phyloP scores from a whole-genome alignment of 129 eudicot genomes.

The Heracleum sosnowskyi region DNA sequence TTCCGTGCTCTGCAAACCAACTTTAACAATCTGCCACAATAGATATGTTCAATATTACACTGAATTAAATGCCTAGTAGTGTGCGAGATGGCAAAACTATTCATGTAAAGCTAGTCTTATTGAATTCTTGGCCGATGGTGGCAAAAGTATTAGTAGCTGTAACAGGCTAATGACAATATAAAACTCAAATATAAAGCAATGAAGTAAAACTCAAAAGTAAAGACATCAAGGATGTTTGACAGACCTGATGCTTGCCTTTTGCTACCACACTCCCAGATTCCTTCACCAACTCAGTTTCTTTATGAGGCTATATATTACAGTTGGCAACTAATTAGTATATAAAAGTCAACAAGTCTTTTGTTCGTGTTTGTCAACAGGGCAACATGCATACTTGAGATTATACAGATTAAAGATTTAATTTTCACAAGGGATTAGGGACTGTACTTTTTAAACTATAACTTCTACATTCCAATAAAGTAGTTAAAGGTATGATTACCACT shows the following conservation, averaged over 20 bases:
- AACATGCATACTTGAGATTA: neutral
- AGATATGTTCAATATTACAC: neutral
- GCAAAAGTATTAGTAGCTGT: neutral
- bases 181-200: neutral
- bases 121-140: neutral
- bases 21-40: slow-evolving; percentile 39
- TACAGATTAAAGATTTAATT: neutral
- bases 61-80: neutral
- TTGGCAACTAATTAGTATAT: neutral
- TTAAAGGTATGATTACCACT: slow-evolving; percentile 22
- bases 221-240: neutral
- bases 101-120: neutral
- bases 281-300: slow-evolving; percentile 26
- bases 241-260: slow-evolving; percentile 47
- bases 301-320: slow-evolving; percentile 23
- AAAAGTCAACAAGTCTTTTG: neutral
- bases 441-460: neutral
- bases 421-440: neutral
- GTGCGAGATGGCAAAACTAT: neutral
- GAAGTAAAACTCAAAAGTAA: neutral
- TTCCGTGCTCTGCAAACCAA: slow-evolving; percentile 65
- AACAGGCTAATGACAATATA: neutral
- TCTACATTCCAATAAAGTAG: slow-evolving; percentile 1
- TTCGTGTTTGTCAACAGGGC: too few relatives aligned
- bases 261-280: slow-evolving; percentile 17